A percentile compares a stretch with the other conserved stretches of the same genome.
Conservation (phyloP, 345 rosid species). For the Gossypium bickii region DNA sequence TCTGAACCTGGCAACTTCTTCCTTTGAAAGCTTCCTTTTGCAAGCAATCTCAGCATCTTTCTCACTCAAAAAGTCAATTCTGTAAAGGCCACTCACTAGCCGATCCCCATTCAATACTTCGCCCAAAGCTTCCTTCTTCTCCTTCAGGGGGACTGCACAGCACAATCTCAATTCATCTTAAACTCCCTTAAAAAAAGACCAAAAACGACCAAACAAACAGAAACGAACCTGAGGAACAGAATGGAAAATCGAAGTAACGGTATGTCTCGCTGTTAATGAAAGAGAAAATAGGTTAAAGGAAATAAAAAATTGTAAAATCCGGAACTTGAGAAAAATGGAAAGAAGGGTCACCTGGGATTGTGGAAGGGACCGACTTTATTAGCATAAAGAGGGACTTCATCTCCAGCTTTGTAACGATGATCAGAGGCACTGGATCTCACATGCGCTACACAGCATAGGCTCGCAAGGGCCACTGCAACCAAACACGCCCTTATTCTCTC, state of each 20-base stretch:
- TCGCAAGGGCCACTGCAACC: background rate
- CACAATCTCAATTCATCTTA: background rate
- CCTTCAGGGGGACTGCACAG: slow-evolving; percentile 29
- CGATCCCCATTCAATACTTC: slow-evolving; percentile 34
- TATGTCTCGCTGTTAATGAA: slow-evolving; percentile 25
- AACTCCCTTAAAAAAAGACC: background rate
- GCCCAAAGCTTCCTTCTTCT: slow-evolving; percentile 61
- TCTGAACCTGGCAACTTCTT: slow-evolving; percentile 40
- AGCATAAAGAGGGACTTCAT: slow-evolving; percentile 30
- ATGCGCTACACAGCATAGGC: background rate
- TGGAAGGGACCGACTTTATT: slow-evolving; percentile 36
- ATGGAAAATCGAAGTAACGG: slow-evolving; percentile 33
- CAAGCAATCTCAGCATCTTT: slow-evolving; percentile 40
- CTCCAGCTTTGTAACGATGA: slow-evolving; percentile 32
- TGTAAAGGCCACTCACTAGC: slow-evolving; percentile 57
- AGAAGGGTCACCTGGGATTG: slow-evolving; percentile 29
- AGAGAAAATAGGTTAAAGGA: background rate
- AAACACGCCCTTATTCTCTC: slow-evolving; percentile 16
- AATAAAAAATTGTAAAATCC: background rate
- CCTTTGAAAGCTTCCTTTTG: slow-evolving; percentile 29
- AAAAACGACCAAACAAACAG: background rate
- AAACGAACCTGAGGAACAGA: slow-evolving; percentile 26
- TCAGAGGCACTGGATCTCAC: slow-evolving; percentile 32
- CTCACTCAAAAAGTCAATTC: slow-evolving; percentile 36
- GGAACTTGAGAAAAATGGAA: background rate